Base-by-base conservation (phyloP, 148 eudicot species). In the Cornus florida region DNA sequence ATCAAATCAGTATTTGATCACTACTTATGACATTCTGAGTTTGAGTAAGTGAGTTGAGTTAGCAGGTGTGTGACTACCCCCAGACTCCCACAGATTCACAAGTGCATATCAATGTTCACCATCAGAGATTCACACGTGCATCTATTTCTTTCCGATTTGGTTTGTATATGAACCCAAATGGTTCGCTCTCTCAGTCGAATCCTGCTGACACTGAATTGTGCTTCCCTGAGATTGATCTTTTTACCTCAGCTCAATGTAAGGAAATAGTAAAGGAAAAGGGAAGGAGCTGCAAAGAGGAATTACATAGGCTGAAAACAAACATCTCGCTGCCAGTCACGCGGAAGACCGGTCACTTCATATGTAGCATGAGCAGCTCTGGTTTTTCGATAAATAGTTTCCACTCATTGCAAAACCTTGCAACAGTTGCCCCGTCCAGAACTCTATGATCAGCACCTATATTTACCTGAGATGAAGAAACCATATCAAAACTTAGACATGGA, bases 381-480 rank as follows among this genome's bases (percentile, higher is more conserved):
- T 90, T 96, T 83, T 93, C 98, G 19, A 90, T 81, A 65, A 82
- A 83, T 60, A 82, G 82, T 79, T 96, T 96, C 99, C 99, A 96
- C 80, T 93, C 92, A 13, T 96, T 96, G 91, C 97, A 93, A 86
- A 96, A 96, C 69, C 71, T 86, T 43, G 99, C 99, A 6, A 96
- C 98, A 57, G 90, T 87, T 69, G 99, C 98, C 69, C 99, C 99
- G 74, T 93, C 99, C 41, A 93, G 81, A 70, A 96, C 95, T 84
- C 99, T 88, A 82, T 96, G 99, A 78, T 96, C 99, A 59, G 99
- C 90, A 39, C 93, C 97, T 32, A 95, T 86, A 82, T 96, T 92
- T 76, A 93, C 89, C 99, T 96, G 93, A 72, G 67, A 69, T 67
- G 73, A 41, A 28, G 28, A 76, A 71, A 64, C 32, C 62, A 17